Base-by-base conservation (phyloP, 2,329 filamentous ascomycete genomes). In the Blumeria hordei region DNA sequence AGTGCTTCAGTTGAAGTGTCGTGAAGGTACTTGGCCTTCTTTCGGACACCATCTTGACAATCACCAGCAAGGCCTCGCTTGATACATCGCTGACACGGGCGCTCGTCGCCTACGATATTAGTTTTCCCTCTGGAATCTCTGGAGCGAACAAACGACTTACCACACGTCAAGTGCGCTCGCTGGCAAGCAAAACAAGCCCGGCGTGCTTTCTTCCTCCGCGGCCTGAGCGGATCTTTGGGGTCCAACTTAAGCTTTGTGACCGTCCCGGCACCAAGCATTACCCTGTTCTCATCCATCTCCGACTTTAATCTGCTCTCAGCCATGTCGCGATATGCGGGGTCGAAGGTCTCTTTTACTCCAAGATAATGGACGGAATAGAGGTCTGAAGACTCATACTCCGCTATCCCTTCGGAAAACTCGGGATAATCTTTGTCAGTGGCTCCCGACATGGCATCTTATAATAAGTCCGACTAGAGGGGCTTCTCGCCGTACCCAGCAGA, bases 21-120 rank as follows among this genome's bases (percentile, higher is more conserved):
- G 65, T 96, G 88, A 56, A 98, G 83, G 68, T 98, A 98, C 68
- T 98, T 98, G 54, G 92, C 92, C 74, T 96, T 98, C 70, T 98
- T 98, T 59, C 92, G 83, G 54, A 96, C 88, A 55, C 92, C 92
- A 66, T 98, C 92, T 67, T 94, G 88, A 65, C 92, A 98, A 58
- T 80, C 80, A 66, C 94, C 88, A 63, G 88, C 85, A 21, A 96
- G 77, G 49, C 87, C 86, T 62, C 92, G 83, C 69, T 95, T 95
- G 62, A 96, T 87, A 67, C 92, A 98, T 64, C 92, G 76, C 64
- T 88, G 80, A 67, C 92, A 98, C 54, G 92, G 92, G 62, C 92
- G 78, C 68, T 98, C 90, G 67, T 98, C 92, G 64, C 90, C 92
- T 96, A 65, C 54, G 55, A 55, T 50, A 35, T 10, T 3, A 43